Evolutionary conservation across 2,329 filamentous ascomycete genomes (phyloP).

Genomic region (Aureobasidium uvarum): DNA sequence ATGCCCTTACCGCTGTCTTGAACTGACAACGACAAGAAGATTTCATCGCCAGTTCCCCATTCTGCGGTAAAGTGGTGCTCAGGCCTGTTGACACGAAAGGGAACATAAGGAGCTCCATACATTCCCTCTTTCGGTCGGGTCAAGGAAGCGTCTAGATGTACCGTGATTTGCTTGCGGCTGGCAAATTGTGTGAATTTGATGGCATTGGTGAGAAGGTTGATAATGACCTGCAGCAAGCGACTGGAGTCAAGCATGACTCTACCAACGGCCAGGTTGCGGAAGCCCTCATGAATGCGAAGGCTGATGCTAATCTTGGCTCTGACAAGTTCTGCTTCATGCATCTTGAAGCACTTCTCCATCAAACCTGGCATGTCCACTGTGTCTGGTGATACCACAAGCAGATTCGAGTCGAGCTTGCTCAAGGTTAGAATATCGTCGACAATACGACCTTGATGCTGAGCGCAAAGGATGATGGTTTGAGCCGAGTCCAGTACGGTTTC

Average conservation of each 20-base stretch:
- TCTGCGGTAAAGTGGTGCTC: slow-evolving; percentile 32
- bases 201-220: slow-evolving; percentile 47
- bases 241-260: slow-evolving; percentile 46
- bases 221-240: slow-evolving; percentile 46
- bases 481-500: slow-evolving; percentile 31
- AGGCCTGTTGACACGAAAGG: slow-evolving; percentile 30
- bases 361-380: slow-evolving; percentile 41
- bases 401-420: slow-evolving; percentile 39
- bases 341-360: slow-evolving; percentile 39
- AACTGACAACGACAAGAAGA: slow-evolving; percentile 41
- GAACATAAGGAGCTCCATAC: slow-evolving; percentile 37
- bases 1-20: slow-evolving; percentile 42
- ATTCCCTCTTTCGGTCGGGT: slow-evolving; percentile 37
- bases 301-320: slow-evolving; percentile 36
- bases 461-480: slow-evolving; percentile 30
- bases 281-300: slow-evolving; percentile 39
- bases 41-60: slow-evolving; percentile 40
- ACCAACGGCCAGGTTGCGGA: slow-evolving; percentile 38
- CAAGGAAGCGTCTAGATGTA: slow-evolving; percentile 41
- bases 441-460: slow-evolving; percentile 41
- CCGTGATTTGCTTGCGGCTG: slow-evolving; percentile 39
- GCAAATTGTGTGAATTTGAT: slow-evolving; percentile 50
- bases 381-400: slow-evolving; percentile 44
- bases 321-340: slow-evolving; percentile 43
- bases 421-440: slow-evolving; percentile 44